Evolutionary conservation across 345 rosid species (phyloP).

Genomic region (Populus davidiana): DNA sequence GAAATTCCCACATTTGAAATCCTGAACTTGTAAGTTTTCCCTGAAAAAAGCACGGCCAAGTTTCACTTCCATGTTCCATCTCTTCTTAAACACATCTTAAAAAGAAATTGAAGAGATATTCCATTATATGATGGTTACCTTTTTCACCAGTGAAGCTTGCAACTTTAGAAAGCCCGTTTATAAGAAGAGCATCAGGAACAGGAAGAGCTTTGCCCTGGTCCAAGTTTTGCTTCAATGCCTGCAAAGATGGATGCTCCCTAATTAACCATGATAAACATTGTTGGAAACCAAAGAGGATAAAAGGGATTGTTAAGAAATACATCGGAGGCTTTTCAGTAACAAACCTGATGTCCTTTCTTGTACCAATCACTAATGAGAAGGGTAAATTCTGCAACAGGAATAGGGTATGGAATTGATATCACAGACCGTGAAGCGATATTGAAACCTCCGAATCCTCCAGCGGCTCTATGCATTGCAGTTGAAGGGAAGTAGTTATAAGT

Average conservation of each 20-base stretch:
- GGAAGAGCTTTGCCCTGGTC: slow-evolving; percentile 52
- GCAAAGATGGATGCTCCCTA: not conserved
- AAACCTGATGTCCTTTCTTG: slow-evolving; percentile 55
- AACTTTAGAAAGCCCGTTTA: slow-evolving; percentile 54
- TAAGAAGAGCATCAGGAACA: slow-evolving; percentile 60
- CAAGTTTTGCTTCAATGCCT: slow-evolving; percentile 48
- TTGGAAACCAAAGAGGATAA: too few species aligned
- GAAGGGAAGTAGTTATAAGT: slow-evolving; percentile 69
- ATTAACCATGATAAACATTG: too few species aligned
- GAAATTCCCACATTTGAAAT: slow-evolving; percentile 71
- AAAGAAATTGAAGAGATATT: not conserved
- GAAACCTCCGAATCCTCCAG: slow-evolving; percentile 60
- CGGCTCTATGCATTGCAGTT: slow-evolving; percentile 57
- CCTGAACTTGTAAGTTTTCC: slow-evolving; percentile 67
- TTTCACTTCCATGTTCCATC: too few species aligned
- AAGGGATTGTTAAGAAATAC: too few species aligned
- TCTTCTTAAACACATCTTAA: not conserved
- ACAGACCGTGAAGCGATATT: slow-evolving; percentile 35
- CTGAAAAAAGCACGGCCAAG: slow-evolving; percentile 26
- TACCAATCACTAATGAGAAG: slow-evolving; percentile 46
- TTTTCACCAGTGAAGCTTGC: slow-evolving; percentile 44
- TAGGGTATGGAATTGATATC: slow-evolving; percentile 39
- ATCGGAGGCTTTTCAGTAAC: not conserved
- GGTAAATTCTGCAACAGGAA: slow-evolving; percentile 39
- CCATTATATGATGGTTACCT: slow-evolving; percentile 32